Evolutionary conservation across 169 alveolate species (phyloP), one percentile per base, ranked within the genome.

Genomic region (Cystoisospora suis): DNA sequence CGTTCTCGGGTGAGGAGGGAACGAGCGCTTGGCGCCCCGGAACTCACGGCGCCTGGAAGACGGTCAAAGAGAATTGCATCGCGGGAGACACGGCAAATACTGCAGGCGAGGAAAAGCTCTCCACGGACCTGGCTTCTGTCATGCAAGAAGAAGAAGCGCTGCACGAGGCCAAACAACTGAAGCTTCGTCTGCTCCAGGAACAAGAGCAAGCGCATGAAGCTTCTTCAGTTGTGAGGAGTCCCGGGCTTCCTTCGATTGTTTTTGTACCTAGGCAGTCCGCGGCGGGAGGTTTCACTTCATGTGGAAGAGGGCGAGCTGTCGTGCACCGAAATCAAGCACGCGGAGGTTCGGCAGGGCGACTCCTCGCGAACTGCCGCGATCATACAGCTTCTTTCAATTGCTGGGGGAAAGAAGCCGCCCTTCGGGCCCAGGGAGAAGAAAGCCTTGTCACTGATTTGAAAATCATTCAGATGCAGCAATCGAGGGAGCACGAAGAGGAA

Each of bases 391-490:
- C 83, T 0, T 72, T 72, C 83, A 72, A 72, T 36, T 38, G 83
- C 58, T 72, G 83, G 83, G 83, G 83, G 4, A 47, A 32, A 12
- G 83, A 72, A 72, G 83, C 83, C 6, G 83, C 83, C 0, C 58
- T 72, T 1, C 83, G 83, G 34, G 49, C 45, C 27, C 83, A 72
- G 56, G 83, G 83, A 5, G 83, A 72, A 42, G 58, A 65, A 29
- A 44, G 79, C 4, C 36, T 65, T 29, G 83, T 56, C 17, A 6
- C 56, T 29, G 83, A 72, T 20, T 36, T 72, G 27, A n/a, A 40
- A n/a, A 27, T 12, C 12, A 65, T 65, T 44, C 79, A 65, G 79
- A 20, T 38, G 9, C 46, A 65, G 79, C 79, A 65, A 23, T 27
- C 36, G 27, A 44, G 17, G 15, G 79, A 65, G 79, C 36, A 65